These are phyloP conservation scores for Trametes sp. DNA, from an alignment of 1,284 basidiomycete genomes.

Conservation along the genomic window DNA sequence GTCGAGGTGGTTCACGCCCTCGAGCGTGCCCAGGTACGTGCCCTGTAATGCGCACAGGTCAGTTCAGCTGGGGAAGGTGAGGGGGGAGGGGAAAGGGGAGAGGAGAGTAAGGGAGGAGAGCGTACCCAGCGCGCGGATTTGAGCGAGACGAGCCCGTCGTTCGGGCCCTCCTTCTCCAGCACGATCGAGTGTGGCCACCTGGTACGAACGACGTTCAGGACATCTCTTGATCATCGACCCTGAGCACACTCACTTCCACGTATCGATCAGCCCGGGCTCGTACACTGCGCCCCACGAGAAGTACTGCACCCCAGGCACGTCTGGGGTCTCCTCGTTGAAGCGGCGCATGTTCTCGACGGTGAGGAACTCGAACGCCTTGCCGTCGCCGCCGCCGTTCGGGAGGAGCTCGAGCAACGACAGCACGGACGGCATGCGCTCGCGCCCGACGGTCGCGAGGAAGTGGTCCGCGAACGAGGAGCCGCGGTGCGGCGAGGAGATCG, in stretches of 20 bases:
- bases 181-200: constrained; percentile 87
- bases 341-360: constrained; percentile 86
- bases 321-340: constrained; percentile 88
- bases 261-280: constrained; percentile 87
- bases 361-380: constrained; percentile 89
- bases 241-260: constrained; percentile 69
- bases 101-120: constrained; percentile 6
- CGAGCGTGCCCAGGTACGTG: constrained; percentile 86
- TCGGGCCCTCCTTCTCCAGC: constrained; percentile 88
- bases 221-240: neutral
- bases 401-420: constrained; percentile 78
- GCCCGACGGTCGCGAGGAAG: constrained; percentile 84
- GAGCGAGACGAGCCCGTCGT: constrained; percentile 91
- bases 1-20: constrained; percentile 92
- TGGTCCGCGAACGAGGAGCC: constrained; percentile 95
- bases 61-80: neutral
- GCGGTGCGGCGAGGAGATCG: constrained; percentile 92
- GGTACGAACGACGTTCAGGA: constrained; percentile 5
- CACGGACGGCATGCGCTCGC: constrained; percentile 67
- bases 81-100: constrained; percentile 1
- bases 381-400: constrained; percentile 89
- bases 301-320: constrained; percentile 82
- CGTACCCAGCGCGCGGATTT: constrained; percentile 83
- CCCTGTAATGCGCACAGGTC: constrained; percentile 53
- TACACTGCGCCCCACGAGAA: constrained; percentile 95